Evolutionary conservation across 805 yeast genomes (phyloP), one percentile per base, ranked within the genome.

Genomic region (Metschnikowia borealis): DNA sequence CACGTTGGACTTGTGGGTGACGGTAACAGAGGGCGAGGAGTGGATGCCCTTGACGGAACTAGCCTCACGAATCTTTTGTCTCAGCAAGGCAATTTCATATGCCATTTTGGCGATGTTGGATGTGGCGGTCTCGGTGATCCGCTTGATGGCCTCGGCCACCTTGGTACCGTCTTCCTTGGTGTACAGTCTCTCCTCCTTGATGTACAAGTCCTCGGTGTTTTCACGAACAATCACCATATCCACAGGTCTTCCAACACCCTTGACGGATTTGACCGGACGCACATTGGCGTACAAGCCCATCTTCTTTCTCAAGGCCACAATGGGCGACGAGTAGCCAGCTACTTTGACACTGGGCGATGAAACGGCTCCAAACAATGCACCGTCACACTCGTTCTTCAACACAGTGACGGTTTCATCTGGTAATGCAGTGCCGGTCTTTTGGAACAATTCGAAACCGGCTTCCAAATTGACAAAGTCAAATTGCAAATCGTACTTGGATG

Each of bases 201-300:
- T 86, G 75, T 94, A 94, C 61, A 92, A 78, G 72, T 94, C 99
- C 76, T 94, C 99, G 54, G 99, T 94, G 79, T 94, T 94, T 74
- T 94, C 99, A 69, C 99, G 87, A 36, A 94, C 99, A 69, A 94
- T 94, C 31, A 94, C 96, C 89, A 94, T 85, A 69, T 94, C 99
- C 46, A 91, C 96, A 35, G 95, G 91, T 71, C 89, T 83, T 58
- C 89, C 91, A 48, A 82, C 77, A 48, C 91, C 92, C 38, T 81
- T 84, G 37, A 91, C 97, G 46, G 94, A 85, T 74, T 94, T 94
- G 60, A 94, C 98, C 3, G 99, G 99, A 69, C 99, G 87, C 46
- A 94, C 97, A 62, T 94, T 94, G 61, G 99, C 99, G 68, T 87
- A 94, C 48, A 94, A 77, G 7, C 96, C 97, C 71, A 94, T 66